These are phyloP conservation scores for Aspergillus cristatus DNA, from an alignment of 495 filamentous ascomycete species.

Conservation along the genomic window DNA sequence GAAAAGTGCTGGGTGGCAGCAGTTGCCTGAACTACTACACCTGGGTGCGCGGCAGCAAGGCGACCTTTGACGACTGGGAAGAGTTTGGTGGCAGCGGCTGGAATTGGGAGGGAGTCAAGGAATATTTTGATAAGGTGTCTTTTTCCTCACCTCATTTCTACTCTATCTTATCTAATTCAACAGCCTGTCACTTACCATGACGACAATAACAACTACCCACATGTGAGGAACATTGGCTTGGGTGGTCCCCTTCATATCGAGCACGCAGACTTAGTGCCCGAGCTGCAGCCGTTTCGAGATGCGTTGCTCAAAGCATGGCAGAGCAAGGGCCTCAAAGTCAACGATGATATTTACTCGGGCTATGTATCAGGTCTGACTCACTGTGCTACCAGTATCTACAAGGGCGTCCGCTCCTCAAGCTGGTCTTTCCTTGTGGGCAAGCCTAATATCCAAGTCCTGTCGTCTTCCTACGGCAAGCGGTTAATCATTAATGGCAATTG, in stretches of 20 bases:
- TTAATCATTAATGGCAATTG: slow-evolving; percentile 3
- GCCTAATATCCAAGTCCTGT: slow-evolving; percentile 38
- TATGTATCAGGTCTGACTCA: slow-evolving; percentile 39
- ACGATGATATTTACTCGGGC: slow-evolving; percentile 25
- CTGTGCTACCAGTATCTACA: slow-evolving; percentile 43
- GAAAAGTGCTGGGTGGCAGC: slow-evolving; percentile 39
- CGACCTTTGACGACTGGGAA: slow-evolving; percentile 45
- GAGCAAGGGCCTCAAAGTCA: slow-evolving; percentile 11
- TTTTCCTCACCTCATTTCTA: too few relatives aligned
- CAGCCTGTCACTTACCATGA: slow-evolving; percentile 39
- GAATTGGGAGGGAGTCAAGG: slow-evolving; percentile 36
- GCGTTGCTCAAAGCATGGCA: slow-evolving; percentile 41
- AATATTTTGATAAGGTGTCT: slow-evolving; percentile 40
- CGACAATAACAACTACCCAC: slow-evolving; percentile 20
- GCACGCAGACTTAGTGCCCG: slow-evolving; percentile 40
- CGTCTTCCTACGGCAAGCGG: slow-evolving; percentile 10
- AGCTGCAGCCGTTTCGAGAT: slow-evolving; percentile 39
- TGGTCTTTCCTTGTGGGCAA: slow-evolving; percentile 39
- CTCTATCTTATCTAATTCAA: too few relatives aligned
- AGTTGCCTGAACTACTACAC: slow-evolving; percentile 40
- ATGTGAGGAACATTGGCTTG: slow-evolving; percentile 32
- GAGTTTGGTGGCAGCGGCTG: slow-evolving; percentile 39
- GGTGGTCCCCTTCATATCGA: slow-evolving; percentile 38
- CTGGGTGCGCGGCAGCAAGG: slow-evolving; percentile 36
- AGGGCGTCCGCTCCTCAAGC: slow-evolving; percentile 39